Conservation (phyloP, 2,329 filamentous ascomycete species). For the Bimuria novae-zelandiae region DNA sequence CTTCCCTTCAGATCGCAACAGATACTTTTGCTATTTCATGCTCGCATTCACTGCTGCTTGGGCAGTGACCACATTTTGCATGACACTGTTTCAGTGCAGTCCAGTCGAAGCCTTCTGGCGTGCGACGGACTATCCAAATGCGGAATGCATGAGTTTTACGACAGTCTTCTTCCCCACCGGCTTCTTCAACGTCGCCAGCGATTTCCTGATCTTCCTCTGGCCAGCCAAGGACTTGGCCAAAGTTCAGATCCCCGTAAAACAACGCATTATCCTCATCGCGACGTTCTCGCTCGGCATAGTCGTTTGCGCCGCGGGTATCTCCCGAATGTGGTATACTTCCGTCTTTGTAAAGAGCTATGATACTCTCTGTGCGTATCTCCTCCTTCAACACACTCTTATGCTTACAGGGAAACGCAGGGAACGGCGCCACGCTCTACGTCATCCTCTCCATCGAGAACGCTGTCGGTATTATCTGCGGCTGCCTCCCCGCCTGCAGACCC, state of each 20-base stretch:
- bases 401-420: conserved; percentile 26
- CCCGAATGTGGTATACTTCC: conserved; percentile 24
- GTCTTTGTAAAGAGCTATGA: conserved; percentile 21
- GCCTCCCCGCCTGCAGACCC: conserved; percentile 26
- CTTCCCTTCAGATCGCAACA: conserved; percentile 19
- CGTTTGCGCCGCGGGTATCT: conserved; percentile 26
- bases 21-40: conserved; percentile 21
- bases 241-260: conserved; percentile 21
- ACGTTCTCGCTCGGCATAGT: conserved; percentile 25
- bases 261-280: conserved; percentile 23
- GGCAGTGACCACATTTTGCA: conserved; percentile 12
- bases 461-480: conserved; percentile 29
- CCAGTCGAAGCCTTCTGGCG: conserved; percentile 15
- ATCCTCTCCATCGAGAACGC: too few species aligned
- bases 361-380: conserved; percentile 21
- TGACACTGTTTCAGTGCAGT: conserved; percentile 20
- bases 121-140: conserved; percentile 8
- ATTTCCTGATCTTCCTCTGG: conserved; percentile 30
- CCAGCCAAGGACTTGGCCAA: conserved; percentile 23
- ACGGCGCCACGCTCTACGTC: too few species aligned
- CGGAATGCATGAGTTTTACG: conserved; percentile 20
- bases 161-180: conserved; percentile 19
- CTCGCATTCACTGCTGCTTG: conserved; percentile 15
- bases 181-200: conserved; percentile 23
- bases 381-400: conserved; percentile 19